phyloP scores from a whole-genome alignment of 225 moss, liverwort and hornwort species.

The Physcomitrellopsis africana region DNA sequence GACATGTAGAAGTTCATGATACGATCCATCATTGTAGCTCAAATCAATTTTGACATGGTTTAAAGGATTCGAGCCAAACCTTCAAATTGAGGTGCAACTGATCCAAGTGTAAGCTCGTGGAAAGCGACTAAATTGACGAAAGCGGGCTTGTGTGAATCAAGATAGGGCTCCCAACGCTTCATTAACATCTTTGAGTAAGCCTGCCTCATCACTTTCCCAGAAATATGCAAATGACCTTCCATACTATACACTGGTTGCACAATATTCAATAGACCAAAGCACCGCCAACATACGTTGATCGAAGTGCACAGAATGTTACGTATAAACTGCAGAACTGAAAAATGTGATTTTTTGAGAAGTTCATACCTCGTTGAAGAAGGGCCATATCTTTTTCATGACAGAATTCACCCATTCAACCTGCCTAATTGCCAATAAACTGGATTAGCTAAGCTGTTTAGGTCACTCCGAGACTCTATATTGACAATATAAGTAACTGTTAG shows the following conservation, averaged over 20 bases:
- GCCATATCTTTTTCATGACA: slow-evolving; percentile 58
- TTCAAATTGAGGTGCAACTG: slow-evolving; percentile 53
- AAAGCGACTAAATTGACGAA: slow-evolving; percentile 52
- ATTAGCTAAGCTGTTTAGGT: slow-evolving; percentile 22
- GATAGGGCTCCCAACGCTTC: slow-evolving; percentile 52
- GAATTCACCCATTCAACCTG: slow-evolving; percentile 54
- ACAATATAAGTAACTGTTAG: not conserved
- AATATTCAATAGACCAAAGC: too few species aligned
- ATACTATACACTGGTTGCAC: not conserved
- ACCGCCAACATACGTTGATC: too few species aligned
- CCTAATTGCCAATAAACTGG: slow-evolving; percentile 20
- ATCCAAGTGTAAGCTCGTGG: slow-evolving; percentile 65
- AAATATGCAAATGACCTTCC: slow-evolving; percentile 31
- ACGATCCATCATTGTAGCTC: not conserved
- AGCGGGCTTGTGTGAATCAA: slow-evolving; percentile 53
- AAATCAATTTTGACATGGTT: not conserved
- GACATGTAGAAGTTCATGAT: not conserved
- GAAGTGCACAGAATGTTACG: not conserved
- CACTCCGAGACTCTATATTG: not conserved
- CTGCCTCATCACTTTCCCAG: slow-evolving; percentile 53
- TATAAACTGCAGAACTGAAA: not conserved
- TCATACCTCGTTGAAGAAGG: slow-evolving; percentile 63
- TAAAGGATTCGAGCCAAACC: slow-evolving; percentile 39
- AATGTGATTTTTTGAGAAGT: slow-evolving; percentile 19
- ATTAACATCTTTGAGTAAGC: slow-evolving; percentile 67